Base-by-base conservation (phyloP, 2,329 filamentous ascomycete genomes). In the Apiospora malaysiana region DNA sequence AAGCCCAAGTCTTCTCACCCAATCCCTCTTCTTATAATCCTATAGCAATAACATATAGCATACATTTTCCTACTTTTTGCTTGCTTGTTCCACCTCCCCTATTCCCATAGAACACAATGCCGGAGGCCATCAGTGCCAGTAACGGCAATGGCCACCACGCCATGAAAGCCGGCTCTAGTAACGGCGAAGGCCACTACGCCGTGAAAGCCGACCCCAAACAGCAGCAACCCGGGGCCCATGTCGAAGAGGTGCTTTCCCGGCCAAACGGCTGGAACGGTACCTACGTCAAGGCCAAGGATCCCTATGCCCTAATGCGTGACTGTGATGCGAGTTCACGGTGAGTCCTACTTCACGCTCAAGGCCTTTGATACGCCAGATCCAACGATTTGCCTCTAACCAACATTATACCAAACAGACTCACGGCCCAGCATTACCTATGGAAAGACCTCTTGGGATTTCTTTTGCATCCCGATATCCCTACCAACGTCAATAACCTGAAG, bases 361-460 rank as follows among this genome's bases (percentile, higher is more conserved):
- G 25, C 37, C 27, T 40, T 37, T 21, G 46, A 49, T 2, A 12
- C n/a, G n/a, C 8, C 7, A 6, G 16, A 16, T 56, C 25, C 51
- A 27, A 32, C 32, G 6, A 32, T 32, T 40, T 27, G 16, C 21
- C 2, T 8, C 37, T 32, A 21, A 21, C 25, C 4, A n/a, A 21
- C 12, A 21, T 23, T 14, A 25, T 8, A 42, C 3, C 46, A 6
- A 32, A 27, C 47, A 71, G 71, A 21, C 66, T 72, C 40, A 73
- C 56, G 18, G 68, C 70, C 40, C 69, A 72, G 42, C 70, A 70
- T 37, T 69, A 70, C 27, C 70, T 70, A 21, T 72, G 70, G 69
- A 72, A 72, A 42, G 72, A 72, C n/a, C 59, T 69, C 1, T 49
- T 73, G 40, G 70, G 72, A 21, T 73, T 66, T 37, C 72, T 73